Base-by-base conservation (phyloP, 208 protist species). In the Trypanosoma cruzi region DNA sequence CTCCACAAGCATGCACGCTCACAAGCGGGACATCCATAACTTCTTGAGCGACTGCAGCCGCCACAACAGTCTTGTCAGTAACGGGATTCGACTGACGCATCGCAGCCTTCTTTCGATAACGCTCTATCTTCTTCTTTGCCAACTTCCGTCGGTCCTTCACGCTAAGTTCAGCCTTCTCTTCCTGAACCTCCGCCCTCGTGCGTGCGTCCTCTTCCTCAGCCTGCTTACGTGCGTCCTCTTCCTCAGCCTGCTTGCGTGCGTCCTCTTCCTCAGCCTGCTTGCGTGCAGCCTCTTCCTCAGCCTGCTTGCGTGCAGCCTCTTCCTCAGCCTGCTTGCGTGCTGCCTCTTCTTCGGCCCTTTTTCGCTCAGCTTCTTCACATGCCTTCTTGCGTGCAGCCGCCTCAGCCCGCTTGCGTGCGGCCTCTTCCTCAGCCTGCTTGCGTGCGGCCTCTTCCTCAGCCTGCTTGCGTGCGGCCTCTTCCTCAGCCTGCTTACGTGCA, bases 61-160 rank as follows among this genome's bases (percentile, higher is more conserved):
- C 14, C 6, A 37, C 54, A 54, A 10, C 14, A 20, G 53, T 40
- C n/a, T 61, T 61, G 18, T 44, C 60, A 31, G 66, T 16, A 54
- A 63, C 68, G 10, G 34, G 57, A 31, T 31, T 42, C 16, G 18
- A 37, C 10, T 64, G 59, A 20, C 80, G 79, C 34, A 44, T 61
- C 54, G 67, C 75, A 0, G 68, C 80, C 24, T 80, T 66, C 70
- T 80, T 82, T 14, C 71, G 73, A 32, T 86, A 80, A 26, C 74
- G 69, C 46, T 84, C 74, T 62, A 89, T 67, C 50, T 71, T 78
- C 62, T 74, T 71, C 73, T 82, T 86, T 14, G 75, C 72, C 10
- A 72, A 65, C 55, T 66, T 68, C 14, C 49, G 48, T 16, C 50
- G 56, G 10, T 64, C 57, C 20, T 64, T 48, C 26, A 18, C 20